These are phyloP conservation scores for Trametes elegans DNA, from an alignment of 768 basidiomycete species.

Conservation along the genomic window DNA sequence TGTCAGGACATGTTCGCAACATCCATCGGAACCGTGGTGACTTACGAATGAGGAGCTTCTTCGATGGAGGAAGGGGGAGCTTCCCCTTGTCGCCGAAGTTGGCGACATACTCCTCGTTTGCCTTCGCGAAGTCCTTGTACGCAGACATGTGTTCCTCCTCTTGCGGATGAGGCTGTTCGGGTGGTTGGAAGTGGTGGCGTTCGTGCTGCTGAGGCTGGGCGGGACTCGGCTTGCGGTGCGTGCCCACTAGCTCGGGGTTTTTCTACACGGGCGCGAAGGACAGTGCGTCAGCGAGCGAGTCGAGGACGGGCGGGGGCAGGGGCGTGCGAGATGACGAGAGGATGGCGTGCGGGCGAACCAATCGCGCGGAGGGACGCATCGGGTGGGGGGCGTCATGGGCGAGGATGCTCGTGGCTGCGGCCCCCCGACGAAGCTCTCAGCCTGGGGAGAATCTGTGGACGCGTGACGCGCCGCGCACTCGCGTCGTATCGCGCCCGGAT, in stretches of 20 bases:
- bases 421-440: neutral
- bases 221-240: conserved; percentile 6
- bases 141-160: conserved; percentile 24
- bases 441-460: neutral
- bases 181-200: neutral
- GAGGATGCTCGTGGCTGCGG: neutral
- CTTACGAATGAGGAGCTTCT: conserved; percentile 39
- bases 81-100: conserved; percentile 44
- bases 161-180: neutral
- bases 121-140: conserved; percentile 34
- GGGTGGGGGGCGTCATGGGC: neutral
- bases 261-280: conserved; percentile 2
- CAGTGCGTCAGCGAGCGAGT: neutral
- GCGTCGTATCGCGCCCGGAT: too few relatives aligned
- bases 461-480: conserved; percentile 9
- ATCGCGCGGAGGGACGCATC: neutral
- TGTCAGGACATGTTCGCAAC: neutral
- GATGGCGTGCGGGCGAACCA: conserved; percentile 8
- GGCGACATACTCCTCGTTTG: conserved; percentile 46
- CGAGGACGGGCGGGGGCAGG: neutral
- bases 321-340: conserved; percentile 5
- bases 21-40: neutral
- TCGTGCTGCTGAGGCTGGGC: neutral
- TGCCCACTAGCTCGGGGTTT: conserved; percentile 15
- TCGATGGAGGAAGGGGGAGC: conserved; percentile 41